Evolutionary conservation across 164 flowering plant genomes (phyloP), one percentile per base, ranked within the genome.

Genomic region (Kalanchoe fedtschenkoi): DNA sequence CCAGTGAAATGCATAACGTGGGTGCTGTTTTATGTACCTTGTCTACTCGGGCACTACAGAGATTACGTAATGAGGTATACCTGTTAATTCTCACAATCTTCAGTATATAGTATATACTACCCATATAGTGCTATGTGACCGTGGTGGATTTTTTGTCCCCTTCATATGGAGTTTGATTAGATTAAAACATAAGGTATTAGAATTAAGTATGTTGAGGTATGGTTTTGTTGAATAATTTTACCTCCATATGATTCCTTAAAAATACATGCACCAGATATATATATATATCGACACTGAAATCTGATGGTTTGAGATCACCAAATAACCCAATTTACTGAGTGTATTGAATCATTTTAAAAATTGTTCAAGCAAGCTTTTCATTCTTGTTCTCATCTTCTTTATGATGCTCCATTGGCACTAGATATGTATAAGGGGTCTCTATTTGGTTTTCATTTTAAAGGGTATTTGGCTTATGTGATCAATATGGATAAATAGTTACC

Each of bases 41-140:
- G 74, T 88, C 97, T 30, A 90, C 95, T 34, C 77, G 97, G 74
- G 81, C 78, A 46, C 89, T 93, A 61, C 99, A 93, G 75, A 86
- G 63, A 77, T 70, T 90, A 62, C 86, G 99, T 9, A 93, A 93
- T 74, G 92, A 93, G 99, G 99, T 88, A 74, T 41, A 4, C 11
- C 39, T 24, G n/a, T 30, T 28, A 47, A 21, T 39, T 30, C 58
- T 19, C 3, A 11, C 15, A 17, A 19, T 42, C 42, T 38, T 65
- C 2, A 11, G n/a, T 28, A 26, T 14, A 28, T 15, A 4, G 9
- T 11, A 22, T 47, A n/a, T n/a, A n/a, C n/a, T n/a, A n/a, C n/a
- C n/a, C n/a, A n/a, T n/a, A n/a, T 22, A 47, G 11, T 22, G 54
- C 54, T 22, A 22, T 47, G 54, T 47, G 24, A 22, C 2, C 11